Evolutionary conservation across 768 basidiomycete genomes (phyloP).

Genomic region (Boletus eberwhitei): DNA sequence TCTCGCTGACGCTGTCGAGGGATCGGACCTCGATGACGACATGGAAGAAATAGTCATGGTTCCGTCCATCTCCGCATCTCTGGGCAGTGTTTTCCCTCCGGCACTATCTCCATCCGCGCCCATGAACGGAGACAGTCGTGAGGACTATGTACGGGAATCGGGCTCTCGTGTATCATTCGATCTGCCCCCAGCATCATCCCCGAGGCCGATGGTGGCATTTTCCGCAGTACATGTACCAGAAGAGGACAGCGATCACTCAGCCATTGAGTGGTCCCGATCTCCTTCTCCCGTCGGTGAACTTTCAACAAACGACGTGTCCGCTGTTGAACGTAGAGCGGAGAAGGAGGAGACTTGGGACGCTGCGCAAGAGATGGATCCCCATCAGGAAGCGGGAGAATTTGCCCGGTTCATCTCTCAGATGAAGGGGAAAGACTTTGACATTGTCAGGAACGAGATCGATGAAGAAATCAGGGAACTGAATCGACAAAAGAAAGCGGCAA

Average conservation of each 20-base stretch:
- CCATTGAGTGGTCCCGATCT: slow-evolving; percentile 39
- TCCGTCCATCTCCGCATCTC: neutral
- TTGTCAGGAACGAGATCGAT: slow-evolving; percentile 85
- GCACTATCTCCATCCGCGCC: slow-evolving; percentile 13
- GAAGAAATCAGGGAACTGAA: slow-evolving; percentile 83
- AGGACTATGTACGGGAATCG: neutral
- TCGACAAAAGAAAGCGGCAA: slow-evolving; percentile 79
- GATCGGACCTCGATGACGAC: slow-evolving; percentile 33
- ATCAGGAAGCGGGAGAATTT: slow-evolving; percentile 83
- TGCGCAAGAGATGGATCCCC: slow-evolving; percentile 80
- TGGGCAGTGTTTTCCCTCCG: neutral
- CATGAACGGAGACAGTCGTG: slow-evolving; percentile 16
- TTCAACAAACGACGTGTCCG: slow-evolving; percentile 4
- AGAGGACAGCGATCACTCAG: slow-evolving; percentile 25
- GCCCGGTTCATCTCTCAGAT: slow-evolving; percentile 91
- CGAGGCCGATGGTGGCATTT: slow-evolving; percentile 7
- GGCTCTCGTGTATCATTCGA: slow-evolving; percentile 1
- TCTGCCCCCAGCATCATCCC: slow-evolving; percentile 6
- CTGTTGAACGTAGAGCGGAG: slow-evolving; percentile 21
- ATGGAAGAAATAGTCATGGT: slow-evolving; percentile 36
- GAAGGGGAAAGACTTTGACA: slow-evolving; percentile 78
- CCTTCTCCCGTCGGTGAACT: slow-evolving; percentile 29
- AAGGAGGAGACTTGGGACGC: slow-evolving; percentile 66
- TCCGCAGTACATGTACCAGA: slow-evolving; percentile 2
- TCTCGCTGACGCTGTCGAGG: slow-evolving; percentile 1